Percentiles rank a stretch among this genome's conserved stretches.
These are phyloP conservation scores for Senna tora DNA, from an alignment of 306 rosid species.

Conservation along the genomic window DNA sequence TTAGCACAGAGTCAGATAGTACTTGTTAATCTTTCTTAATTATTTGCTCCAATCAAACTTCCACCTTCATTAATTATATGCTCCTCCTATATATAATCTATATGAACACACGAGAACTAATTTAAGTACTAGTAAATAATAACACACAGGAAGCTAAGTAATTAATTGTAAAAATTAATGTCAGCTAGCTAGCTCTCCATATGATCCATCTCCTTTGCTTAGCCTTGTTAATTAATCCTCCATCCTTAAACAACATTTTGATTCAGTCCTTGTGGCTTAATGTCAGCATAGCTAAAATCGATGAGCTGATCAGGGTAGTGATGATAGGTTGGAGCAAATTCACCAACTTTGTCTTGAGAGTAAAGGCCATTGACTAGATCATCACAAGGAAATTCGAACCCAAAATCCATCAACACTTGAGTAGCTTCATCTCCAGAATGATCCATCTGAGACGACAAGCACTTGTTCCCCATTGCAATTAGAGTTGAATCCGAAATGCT, in stretches of 20 bases:
- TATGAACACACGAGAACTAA: constrained; percentile 1
- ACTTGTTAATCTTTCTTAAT: not conserved
- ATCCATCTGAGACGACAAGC: constrained; percentile 33
- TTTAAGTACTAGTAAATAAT: constrained; percentile 8
- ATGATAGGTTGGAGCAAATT: constrained; percentile 35
- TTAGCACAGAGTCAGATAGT: not conserved
- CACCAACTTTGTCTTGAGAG: constrained; percentile 45
- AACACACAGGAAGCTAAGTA: not conserved
- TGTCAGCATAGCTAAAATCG: constrained; percentile 51
- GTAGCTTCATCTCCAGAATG: constrained; percentile 38
- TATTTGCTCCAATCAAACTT: constrained; percentile 3
- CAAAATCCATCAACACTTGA: constrained; percentile 51
- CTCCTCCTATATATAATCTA: not conserved
- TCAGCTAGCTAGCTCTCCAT: too few species aligned
- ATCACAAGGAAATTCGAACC: constrained; percentile 54
- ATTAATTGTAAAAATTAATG: not conserved
- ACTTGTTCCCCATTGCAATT: constrained; percentile 38
- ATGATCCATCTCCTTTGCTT: too few species aligned
- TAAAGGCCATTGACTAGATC: constrained; percentile 44
- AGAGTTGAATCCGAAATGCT: constrained; percentile 50
- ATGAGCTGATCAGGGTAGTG: constrained; percentile 46
- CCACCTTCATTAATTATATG: constrained; percentile 19
- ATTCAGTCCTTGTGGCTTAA: constrained; percentile 42
- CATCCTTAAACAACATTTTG: constrained; percentile 40
- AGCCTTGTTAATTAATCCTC: too few species aligned